A percentile compares a stretch with the other conserved stretches of the same genome.
Conservation (phyloP, 306 rosid species). For the Acacia melanoxylon region DNA sequence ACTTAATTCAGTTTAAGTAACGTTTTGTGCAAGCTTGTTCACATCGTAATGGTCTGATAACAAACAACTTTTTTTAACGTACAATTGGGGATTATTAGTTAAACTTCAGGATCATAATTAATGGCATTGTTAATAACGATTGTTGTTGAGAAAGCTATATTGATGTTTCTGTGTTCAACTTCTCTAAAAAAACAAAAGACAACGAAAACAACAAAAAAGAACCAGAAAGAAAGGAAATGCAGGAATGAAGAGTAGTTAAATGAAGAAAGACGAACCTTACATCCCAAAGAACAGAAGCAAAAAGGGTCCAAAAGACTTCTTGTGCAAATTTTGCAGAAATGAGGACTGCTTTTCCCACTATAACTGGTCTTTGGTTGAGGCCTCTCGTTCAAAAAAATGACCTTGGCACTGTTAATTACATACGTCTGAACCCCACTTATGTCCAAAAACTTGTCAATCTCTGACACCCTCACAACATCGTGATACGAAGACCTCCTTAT, state of each 20-base stretch:
- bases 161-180: neutral
- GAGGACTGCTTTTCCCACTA: conserved; percentile 37
- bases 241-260: neutral
- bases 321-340: conserved; percentile 54
- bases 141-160: neutral
- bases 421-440: conserved; percentile 69
- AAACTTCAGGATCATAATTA: neutral
- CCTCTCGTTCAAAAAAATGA: conserved; percentile 68
- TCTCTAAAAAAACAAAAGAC: neutral
- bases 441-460: conserved; percentile 63
- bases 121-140: neutral
- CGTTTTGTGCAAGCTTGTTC: neutral
- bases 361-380: conserved; percentile 48
- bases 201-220: neutral
- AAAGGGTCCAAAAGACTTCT: conserved; percentile 66
- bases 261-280: conserved; percentile 51
- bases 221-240: neutral
- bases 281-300: conserved; percentile 77
- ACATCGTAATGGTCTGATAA: neutral
- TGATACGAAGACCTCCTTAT: conserved; percentile 76
- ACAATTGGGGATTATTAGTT: neutral
- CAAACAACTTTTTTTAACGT: neutral
- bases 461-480: conserved; percentile 63
- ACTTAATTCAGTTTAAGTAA: neutral
- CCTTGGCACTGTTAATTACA: conserved; percentile 73